phyloP scores from a whole-genome alignment of 2,329 filamentous ascomycete species.

The Pyrenophora tritici-repentis region DNA sequence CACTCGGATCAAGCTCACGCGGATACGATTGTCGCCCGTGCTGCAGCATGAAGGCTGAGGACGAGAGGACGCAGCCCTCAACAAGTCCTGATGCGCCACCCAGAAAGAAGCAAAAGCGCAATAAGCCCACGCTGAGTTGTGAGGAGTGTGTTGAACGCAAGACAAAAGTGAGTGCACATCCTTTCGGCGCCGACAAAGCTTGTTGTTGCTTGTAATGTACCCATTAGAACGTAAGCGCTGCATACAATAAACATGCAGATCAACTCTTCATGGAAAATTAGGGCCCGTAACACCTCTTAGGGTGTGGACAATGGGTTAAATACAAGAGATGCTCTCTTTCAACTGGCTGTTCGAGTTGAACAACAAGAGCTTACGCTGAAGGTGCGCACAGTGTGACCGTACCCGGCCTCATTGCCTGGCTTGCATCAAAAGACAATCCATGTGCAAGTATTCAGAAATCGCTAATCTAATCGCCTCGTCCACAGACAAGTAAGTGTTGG shows the following conservation, averaged over 20 bases:
- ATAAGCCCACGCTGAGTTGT: slow-evolving; percentile 81
- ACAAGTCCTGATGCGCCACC: slow-evolving; percentile 44
- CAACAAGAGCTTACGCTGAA: slow-evolving; percentile 12
- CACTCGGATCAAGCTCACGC: slow-evolving; percentile 2
- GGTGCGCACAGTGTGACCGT: slow-evolving; percentile 67
- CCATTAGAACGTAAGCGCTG: background rate
- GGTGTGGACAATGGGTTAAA: too few relatives aligned
- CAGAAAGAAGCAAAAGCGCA: slow-evolving; percentile 78
- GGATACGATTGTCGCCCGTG: background rate
- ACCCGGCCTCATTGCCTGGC: slow-evolving; percentile 61
- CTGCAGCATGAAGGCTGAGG: slow-evolving; percentile 11
- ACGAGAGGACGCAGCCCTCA: slow-evolving; percentile 21
- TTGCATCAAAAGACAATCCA: slow-evolving; percentile 77
- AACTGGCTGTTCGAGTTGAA: background rate
- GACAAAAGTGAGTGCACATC: slow-evolving; percentile 66
- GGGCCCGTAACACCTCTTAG: too few relatives aligned
- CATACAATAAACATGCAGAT: background rate
- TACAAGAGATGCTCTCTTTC: too few relatives aligned
- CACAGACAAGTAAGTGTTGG: slow-evolving; percentile 60
- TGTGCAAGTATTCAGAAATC: slow-evolving; percentile 75
- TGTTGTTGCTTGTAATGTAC: background rate
- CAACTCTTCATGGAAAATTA: too few relatives aligned
- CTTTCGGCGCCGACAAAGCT: background rate
- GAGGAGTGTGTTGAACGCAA: slow-evolving; percentile 81
- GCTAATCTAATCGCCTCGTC: slow-evolving; percentile 68